Percentiles rank a stretch among this genome's conserved stretches.
Evolutionary conservation across 2,329 filamentous ascomycete genomes (phyloP).

Genomic region (Phaeoacremonium minimum): DNA sequence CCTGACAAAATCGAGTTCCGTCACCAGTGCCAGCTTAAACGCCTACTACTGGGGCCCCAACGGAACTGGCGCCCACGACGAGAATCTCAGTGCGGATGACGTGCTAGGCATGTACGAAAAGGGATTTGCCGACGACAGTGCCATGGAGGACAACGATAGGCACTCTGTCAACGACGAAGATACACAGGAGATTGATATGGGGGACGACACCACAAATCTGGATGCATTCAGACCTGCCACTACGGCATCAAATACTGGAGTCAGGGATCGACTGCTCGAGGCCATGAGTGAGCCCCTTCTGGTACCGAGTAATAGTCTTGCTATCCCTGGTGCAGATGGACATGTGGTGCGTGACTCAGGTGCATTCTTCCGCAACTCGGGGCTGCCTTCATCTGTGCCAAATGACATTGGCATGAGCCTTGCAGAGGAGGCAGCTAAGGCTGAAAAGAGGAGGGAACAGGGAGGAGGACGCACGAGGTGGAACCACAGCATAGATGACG

Average conservation of each 20-base stretch:
- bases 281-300: conserved; percentile 31
- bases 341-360: conserved; percentile 30
- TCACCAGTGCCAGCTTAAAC: conserved; percentile 35
- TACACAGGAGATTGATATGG: conserved; percentile 10
- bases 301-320: conserved; percentile 14
- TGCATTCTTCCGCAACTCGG: conserved; percentile 28
- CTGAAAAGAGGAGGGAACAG: conserved; percentile 13
- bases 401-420: conserved; percentile 28
- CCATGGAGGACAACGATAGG: conserved; percentile 33
- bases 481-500: conserved; percentile 15
- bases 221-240: conserved; percentile 29
- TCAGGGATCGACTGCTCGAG: conserved; percentile 32
- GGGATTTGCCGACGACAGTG: conserved; percentile 53
- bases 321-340: conserved; percentile 16
- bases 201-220: conserved; percentile 5
- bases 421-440: conserved; percentile 2
- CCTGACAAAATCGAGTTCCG: conserved; percentile 72
- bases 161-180: conserved; percentile 12
- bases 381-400: conserved; percentile 25
- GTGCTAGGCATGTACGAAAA: conserved; percentile 68
- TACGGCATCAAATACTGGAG: conserved; percentile 30
- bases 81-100: conserved; percentile 60
- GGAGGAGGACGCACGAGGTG: conserved; percentile 8
- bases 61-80: conserved; percentile 36
- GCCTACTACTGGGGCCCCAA: conserved; percentile 9